Percentiles rank a stretch among this genome's conserved stretches.
phyloP scores from a whole-genome alignment of 148 eudicot genomes.

The Arbutus unedo region DNA sequence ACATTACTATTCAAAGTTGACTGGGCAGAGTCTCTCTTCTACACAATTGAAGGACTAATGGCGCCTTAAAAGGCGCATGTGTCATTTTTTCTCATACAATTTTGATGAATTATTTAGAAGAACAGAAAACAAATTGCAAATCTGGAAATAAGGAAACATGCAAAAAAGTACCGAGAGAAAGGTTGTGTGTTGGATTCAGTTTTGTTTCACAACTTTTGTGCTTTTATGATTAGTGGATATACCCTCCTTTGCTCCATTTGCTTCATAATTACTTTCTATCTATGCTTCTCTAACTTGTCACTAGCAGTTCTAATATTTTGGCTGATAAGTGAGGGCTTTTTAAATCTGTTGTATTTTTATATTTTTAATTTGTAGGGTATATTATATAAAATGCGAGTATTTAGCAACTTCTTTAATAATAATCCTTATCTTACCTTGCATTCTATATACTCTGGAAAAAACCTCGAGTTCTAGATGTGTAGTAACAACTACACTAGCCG shows the following conservation, averaged over 20 bases:
- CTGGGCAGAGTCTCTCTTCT: conserved; percentile 60
- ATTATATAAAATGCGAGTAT: background rate
- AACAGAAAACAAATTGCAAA: background rate
- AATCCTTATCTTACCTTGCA: background rate
- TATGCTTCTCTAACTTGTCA: background rate
- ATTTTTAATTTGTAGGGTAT: background rate
- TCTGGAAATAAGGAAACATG: conserved; percentile 9
- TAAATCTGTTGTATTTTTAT: background rate
- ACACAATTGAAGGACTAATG: conserved; percentile 69
- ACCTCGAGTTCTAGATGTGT: background rate
- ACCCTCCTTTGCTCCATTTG: background rate
- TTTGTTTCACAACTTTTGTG: background rate
- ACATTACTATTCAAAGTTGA: conserved; percentile 66
- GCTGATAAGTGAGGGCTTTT: background rate
- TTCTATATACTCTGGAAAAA: background rate
- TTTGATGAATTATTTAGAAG: background rate
- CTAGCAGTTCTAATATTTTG: background rate
- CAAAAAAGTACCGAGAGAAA: background rate
- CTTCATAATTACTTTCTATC: background rate
- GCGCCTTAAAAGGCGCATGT: conserved; percentile 47
- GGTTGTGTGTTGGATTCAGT: background rate
- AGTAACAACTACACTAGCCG: too few relatives aligned
- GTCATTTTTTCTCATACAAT: background rate
- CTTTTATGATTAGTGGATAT: background rate
- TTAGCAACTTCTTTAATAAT: background rate